phyloP scores from a whole-genome alignment of 2,329 filamentous ascomycete genomes.

The Diplodia corticola region DNA sequence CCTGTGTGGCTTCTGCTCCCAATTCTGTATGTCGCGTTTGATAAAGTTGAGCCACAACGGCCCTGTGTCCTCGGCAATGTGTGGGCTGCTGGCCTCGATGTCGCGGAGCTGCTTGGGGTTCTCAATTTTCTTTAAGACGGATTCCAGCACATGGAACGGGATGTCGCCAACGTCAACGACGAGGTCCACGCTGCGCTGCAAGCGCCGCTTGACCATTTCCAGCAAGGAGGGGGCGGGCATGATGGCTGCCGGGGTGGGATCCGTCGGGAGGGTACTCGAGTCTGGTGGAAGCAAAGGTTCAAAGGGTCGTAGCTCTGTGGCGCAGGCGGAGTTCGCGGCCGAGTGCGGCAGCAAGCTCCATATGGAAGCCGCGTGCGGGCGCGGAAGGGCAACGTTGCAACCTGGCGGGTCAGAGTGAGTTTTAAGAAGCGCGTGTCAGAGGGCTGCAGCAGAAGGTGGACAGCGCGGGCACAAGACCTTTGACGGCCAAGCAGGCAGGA shows the following conservation, averaged over 20 bases:
- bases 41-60: conserved; percentile 82
- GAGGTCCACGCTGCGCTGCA: conserved; percentile 44
- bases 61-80: conserved; percentile 67
- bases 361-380: conserved; percentile 2
- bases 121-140: conserved; percentile 70
- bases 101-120: conserved; percentile 69
- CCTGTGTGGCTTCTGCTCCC: conserved; percentile 62
- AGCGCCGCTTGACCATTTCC: conserved; percentile 42
- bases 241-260: neutral
- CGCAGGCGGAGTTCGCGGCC: conserved; percentile 13
- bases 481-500: neutral
- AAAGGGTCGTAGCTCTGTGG: neutral
- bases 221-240: conserved; percentile 42
- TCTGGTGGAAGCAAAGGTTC: neutral
- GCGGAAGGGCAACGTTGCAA: neutral
- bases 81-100: conserved; percentile 74
- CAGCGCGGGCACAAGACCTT: neutral
- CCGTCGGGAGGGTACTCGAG: no score
- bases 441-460: neutral
- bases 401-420: neutral
- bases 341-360: conserved; percentile 7
- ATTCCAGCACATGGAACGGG: conserved; percentile 64
- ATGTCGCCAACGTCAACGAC: conserved; percentile 72
- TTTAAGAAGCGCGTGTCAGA: neutral
- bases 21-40: conserved; percentile 70